Percentiles rank a stretch among this genome's conserved stretches.
phyloP scores from a whole-genome alignment of 768 basidiomycete genomes.

The Mycena epipterygia region DNA sequence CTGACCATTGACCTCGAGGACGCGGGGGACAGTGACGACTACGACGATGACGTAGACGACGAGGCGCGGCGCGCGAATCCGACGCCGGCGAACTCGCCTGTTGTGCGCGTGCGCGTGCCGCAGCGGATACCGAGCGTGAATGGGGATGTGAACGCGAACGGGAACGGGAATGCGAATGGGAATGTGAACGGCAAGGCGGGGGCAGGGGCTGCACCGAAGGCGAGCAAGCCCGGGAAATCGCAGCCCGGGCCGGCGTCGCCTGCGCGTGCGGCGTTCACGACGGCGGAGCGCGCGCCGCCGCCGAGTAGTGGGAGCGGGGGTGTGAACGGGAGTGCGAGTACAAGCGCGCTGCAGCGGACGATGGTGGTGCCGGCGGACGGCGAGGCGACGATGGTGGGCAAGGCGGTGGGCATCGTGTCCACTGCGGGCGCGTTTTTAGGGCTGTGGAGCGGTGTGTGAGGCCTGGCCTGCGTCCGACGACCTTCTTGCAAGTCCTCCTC shows the following conservation, averaged over 20 bases:
- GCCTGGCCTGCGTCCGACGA: too few relatives aligned
- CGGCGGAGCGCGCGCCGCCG: background rate
- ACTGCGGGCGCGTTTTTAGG: constrained; percentile 85
- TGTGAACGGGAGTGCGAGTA: constrained; percentile 1
- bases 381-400: constrained; percentile 56
- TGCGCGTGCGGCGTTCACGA: constrained; percentile 25
- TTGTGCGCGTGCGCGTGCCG: constrained; percentile 41
- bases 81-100: constrained; percentile 78
- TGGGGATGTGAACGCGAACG: too few relatives aligned
- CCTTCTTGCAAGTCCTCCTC: background rate
- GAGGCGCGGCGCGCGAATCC: constrained; percentile 43
- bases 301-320: background rate
- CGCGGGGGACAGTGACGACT: background rate
- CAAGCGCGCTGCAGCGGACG: constrained; percentile 31
- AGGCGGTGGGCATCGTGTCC: constrained; percentile 84
- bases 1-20: background rate
- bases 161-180: too few relatives aligned
- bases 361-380: constrained; percentile 35
- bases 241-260: constrained; percentile 24
- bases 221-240: constrained; percentile 5
- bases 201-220: constrained; percentile 11
- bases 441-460: constrained; percentile 49
- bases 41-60: background rate
- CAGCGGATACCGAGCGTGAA: constrained; percentile 18
- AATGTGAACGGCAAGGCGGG: background rate